Base-by-base conservation (phyloP, 2,329 filamentous ascomycete genomes). In the Penicillium nordicum region DNA sequence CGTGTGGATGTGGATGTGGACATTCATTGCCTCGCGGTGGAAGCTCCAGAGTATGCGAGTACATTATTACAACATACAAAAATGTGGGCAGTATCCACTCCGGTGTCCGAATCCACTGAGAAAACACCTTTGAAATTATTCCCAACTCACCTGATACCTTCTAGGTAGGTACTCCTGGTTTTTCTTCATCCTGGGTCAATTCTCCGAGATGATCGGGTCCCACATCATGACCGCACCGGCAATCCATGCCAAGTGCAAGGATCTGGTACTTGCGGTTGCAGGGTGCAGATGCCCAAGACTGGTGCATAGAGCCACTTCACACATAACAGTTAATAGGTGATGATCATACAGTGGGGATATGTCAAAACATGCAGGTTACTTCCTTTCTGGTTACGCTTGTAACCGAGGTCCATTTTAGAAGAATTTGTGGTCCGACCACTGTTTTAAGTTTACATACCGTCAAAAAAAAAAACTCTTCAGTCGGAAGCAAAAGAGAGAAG, bases 1-100 rank as follows among this genome's bases (percentile, higher is more conserved):
- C 51, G 50, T 52, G 49, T 48, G 44, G 52, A 48, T 55, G 58
- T 59, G 60, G 52, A 46, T 54, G 58, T 58, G 60, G 52, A 46
- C 50, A 53, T 46, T 29, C 21, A 14, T 32, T 51, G 45, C 44
- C 56, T 50, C 27, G 46, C n/a, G 23, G 45, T 30, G 25, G 44
- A 25, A 38, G 44, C n/a, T 25, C 23, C 21, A 9, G 18, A 46
- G 29, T 40, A 53, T 53, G 42, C 25, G 11, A 53, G 23, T 37
- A 21, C 16, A 8, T 8, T 23, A 25, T 42, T 42, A 21, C 21
- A 37, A 29, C 16, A 29, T 21, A n/a, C 27, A 34, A 25, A 16
- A n/a, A 25, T 14, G 27, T 48, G 16, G 14, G n/a, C 34, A 38
- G 50, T 50, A 50, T 45, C 57, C 59, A 60, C 59, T 49, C 42